These are phyloP conservation scores for Ogataea pini DNA, from an alignment of 805 yeast species.

Conservation along the genomic window DNA sequence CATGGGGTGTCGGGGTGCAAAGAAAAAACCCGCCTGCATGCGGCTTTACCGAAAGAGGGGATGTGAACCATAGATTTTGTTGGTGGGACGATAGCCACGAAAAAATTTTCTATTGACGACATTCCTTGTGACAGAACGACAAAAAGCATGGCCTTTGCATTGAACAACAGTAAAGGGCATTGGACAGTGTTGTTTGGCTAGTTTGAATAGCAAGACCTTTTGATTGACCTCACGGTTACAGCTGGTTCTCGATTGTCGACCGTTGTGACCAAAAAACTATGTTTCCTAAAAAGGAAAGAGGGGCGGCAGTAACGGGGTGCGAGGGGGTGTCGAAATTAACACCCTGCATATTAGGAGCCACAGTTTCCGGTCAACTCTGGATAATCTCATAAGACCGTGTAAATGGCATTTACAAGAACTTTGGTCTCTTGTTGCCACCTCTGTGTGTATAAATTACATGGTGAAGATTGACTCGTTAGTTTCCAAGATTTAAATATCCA, in stretches of 20 bases:
- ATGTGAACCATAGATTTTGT: not conserved
- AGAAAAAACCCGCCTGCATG: not conserved
- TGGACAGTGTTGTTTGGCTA: too few relatives aligned
- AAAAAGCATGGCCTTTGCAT: not conserved
- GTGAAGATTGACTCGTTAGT: too few relatives aligned
- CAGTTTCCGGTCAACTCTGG: not conserved
- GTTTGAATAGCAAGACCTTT: too few relatives aligned
- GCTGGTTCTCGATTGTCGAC: too few relatives aligned
- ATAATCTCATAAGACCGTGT: not conserved
- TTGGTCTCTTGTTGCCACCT: too few relatives aligned
- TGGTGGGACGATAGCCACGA: not conserved
- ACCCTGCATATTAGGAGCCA: constrained; percentile 4
- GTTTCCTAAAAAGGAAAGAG: constrained; percentile 2
- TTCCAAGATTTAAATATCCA: too few relatives aligned
- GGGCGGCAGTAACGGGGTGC: not conserved
- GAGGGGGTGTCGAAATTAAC: not conserved
- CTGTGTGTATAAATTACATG: too few relatives aligned
- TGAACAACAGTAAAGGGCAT: too few relatives aligned
- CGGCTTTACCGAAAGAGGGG: not conserved
- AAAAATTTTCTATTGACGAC: not conserved
- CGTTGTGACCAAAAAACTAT: not conserved
- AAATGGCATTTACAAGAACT: not conserved
- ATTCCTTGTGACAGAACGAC: not conserved
- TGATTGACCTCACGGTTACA: too few relatives aligned
- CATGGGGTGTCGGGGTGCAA: not conserved